A percentile compares a stretch with the other conserved stretches of the same genome.
Evolutionary conservation across 208 protist genomes (phyloP).

Genomic region (Crithidia fasciculata): DNA sequence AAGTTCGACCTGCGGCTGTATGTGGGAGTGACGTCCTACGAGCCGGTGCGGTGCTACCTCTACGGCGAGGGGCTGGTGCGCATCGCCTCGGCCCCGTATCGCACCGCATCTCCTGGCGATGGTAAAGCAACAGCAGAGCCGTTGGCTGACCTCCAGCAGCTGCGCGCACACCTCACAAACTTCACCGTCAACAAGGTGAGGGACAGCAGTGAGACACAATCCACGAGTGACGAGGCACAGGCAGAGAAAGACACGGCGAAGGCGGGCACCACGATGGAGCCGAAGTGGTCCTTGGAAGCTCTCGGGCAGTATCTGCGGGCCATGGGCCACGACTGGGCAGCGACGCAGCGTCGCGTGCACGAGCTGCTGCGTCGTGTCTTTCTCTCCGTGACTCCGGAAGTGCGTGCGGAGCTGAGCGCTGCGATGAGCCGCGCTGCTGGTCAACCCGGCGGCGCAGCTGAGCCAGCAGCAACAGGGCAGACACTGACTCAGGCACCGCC

Average conservation of each 20-base stretch:
- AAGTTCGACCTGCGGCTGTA: slow-evolving; percentile 95
- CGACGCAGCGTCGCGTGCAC: slow-evolving; percentile 62
- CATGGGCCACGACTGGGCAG: slow-evolving; percentile 50
- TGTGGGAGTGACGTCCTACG: slow-evolving; percentile 87
- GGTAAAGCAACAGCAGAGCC: no score
- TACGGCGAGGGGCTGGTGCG: slow-evolving; percentile 91
- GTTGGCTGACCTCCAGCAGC: slow-evolving; percentile 19
- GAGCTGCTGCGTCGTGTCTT: slow-evolving; percentile 81
- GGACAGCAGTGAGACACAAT: background rate
- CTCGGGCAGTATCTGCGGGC: slow-evolving; percentile 51
- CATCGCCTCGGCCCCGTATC: slow-evolving; percentile 81
- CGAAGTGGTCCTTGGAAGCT: slow-evolving; percentile 66
- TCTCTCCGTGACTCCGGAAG: slow-evolving; percentile 61
- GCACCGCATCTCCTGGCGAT: background rate
- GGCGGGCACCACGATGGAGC: slow-evolving; percentile 19
- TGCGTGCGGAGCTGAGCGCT: slow-evolving; percentile 43
- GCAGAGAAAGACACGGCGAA: slow-evolving; percentile 18
- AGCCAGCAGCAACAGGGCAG: background rate
- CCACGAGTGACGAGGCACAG: background rate
- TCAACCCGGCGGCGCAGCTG: background rate
- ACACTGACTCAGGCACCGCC: background rate
- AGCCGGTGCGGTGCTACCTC: slow-evolving; percentile 82
- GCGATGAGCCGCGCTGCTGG: slow-evolving; percentile 1
- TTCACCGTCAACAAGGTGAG: slow-evolving; percentile 85
- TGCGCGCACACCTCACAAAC: slow-evolving; percentile 90